These are phyloP conservation scores for Rhizophlyctis rosea DNA, from an alignment of 192 early-diverging fungal species.

Conservation along the genomic window DNA sequence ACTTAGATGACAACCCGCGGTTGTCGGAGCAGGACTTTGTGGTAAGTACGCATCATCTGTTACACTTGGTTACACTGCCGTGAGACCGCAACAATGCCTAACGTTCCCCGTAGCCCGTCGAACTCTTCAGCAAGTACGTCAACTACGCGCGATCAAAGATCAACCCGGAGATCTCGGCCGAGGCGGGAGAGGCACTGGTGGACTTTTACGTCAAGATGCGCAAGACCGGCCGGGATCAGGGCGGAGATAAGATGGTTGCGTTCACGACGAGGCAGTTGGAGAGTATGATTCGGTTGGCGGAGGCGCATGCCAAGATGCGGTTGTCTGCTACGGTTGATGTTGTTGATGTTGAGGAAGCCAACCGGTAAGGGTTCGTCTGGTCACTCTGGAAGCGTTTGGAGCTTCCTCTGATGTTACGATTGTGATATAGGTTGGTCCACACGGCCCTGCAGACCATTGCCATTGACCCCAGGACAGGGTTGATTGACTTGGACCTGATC, in stretches of 20 bases:
- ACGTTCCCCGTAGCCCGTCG: conserved; percentile 53
- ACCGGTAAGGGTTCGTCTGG: conserved; percentile 37
- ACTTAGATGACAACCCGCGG: conserved; percentile 62
- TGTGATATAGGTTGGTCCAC: conserved; percentile 63
- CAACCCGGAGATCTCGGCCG: conserved; percentile 69
- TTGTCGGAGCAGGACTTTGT: conserved; percentile 33
- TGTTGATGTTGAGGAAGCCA: conserved; percentile 84
- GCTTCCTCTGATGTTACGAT: too few species aligned
- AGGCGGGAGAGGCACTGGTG: conserved; percentile 73
- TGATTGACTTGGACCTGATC: conserved; percentile 90
- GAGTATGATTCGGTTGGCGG: conserved; percentile 94
- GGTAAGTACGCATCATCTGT: conserved; percentile 29
- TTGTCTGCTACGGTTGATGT: conserved; percentile 72
- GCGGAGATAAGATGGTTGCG: conserved; percentile 48
- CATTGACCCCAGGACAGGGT: conserved; percentile 89
- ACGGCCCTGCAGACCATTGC: conserved; percentile 88
- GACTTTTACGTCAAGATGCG: conserved; percentile 82
- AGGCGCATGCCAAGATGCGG: conserved; percentile 89
- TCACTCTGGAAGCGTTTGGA: not conserved
- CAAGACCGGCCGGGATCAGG: conserved; percentile 51
- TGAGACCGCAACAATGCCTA: too few species aligned
- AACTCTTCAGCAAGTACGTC: conserved; percentile 88
- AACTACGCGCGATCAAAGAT: conserved; percentile 76
- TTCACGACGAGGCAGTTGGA: conserved; percentile 94
- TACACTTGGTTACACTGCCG: not conserved